Base-by-base conservation (phyloP, 1,139 yeast genomes). In the Hansenula sp. region DNA sequence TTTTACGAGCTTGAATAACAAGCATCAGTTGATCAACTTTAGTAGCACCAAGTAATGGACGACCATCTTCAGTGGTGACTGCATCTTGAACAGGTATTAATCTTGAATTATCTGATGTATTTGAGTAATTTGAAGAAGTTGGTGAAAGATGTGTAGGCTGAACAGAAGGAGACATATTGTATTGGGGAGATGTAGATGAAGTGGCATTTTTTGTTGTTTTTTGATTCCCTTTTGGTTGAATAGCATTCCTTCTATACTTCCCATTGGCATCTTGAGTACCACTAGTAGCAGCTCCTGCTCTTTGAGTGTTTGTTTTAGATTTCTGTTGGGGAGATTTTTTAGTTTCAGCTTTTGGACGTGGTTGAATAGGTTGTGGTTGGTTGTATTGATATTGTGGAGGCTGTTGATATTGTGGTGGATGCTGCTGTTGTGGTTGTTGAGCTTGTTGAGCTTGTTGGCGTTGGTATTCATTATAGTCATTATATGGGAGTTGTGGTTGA, bases 1-100 rank as follows among this genome's bases (percentile, higher is more conserved):
- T 82, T 46, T 82, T 85, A 43, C 94, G 72, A 0, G 96, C 95
- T 60, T 89, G 96, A 41, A 89, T 83, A 29, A 88, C 86, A 43
- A 89, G 69, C 96, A 89, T 87, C 56, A 89, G 66, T 54, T 84
- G 94, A 61, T 89, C 97, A 32, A 89, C 87, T 57, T 84, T 84
- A 0, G 96, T 87, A 3, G 92, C 89, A 0, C 96, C 96, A 14
- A 87, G 63, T 27, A 82, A 65, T 6, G 90, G 90, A 37, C 82
- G 66, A 2, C 80, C 82, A 54, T 78, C 82, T 36, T 77, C 83
- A 4, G 67, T 60, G 41, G 66, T 68, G 18, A 68, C 67, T 32
- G 68, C 61, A 41, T 71, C 76, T 45, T 71, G 75, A 0, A 71
- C 73, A 5, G 77, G 68, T 18, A 72, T 68, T 35, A 71, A 32